Evolutionary conservation across 1,284 basidiomycete genomes (phyloP), one percentile per base, ranked within the genome.

Genomic region (Rhizoctonia solani): DNA sequence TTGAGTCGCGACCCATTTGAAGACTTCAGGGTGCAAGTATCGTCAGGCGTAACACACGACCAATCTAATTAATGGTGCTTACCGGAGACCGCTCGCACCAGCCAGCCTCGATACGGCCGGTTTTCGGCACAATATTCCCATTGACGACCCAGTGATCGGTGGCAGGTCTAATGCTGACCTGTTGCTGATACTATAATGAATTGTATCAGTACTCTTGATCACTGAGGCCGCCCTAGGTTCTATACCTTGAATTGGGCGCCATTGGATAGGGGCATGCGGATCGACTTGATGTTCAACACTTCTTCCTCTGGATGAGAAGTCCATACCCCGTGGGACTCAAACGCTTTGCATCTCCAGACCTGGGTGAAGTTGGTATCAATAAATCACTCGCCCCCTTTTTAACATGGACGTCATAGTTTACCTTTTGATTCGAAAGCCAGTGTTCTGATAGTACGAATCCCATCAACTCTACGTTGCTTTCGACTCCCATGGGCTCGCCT

Each of bases 41-140:
- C 34, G 19, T 19, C 13, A 21, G 5, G 46, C 8, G 46, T 13
- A 14, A 41, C 25, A 52, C 46, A 9, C 8, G 25, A 37, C 29
- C 16, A 29, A 21, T 14, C 19, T 25, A 8, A 29, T 37, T 9
- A 11, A 23, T 39, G 9, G 16, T 25, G 16, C 58, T 41, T 16
- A 63, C 58, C 23, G 58, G 58, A 41, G 58, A 63, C 25, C 47
- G 29, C 47, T 63, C 58, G 29, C 58, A 63, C 58, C 58, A 63
- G 9, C 58, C 58, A n/a, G 58, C 58, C 27, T 63, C 58, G 58
- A 63, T 63, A 25, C 37, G n/a, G 9, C 58, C 58, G 6, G 58
- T 50, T 25, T 63, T 63, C 13, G 46, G 58, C 8, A 52, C 46
- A 8, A 49, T 41, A 34, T 29, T 52, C 4, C 46, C 29, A 13